Evolutionary conservation across 179 eudicot species (phyloP).

Genomic region (Corrigiola litoralis): DNA sequence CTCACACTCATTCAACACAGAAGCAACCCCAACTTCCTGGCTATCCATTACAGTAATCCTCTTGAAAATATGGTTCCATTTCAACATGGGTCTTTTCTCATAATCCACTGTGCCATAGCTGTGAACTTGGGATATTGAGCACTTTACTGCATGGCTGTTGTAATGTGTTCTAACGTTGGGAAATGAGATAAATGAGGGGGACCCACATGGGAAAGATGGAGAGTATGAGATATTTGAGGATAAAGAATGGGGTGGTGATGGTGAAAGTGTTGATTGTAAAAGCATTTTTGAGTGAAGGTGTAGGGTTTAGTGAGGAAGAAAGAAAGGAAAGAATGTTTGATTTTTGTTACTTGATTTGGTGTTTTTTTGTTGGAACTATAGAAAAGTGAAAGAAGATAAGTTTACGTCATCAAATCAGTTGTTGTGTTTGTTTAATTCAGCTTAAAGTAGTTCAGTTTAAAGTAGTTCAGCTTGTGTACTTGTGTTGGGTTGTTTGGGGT

Average conservation of each 20-base stretch:
- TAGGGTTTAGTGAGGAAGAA: neutral
- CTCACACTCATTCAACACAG: constrained; percentile 55
- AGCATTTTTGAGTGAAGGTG: constrained; percentile 35
- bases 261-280: constrained; percentile 44
- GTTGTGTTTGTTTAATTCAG: too few relatives aligned
- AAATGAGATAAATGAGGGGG: constrained; percentile 22
- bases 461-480: too few relatives aligned
- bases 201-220: constrained; percentile 37
- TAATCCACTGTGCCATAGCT: constrained; percentile 39
- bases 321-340: neutral
- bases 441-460: too few relatives aligned
- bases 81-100: constrained; percentile 35
- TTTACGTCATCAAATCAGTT: too few relatives aligned
- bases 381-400: constrained; percentile 4
- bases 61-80: constrained; percentile 54
- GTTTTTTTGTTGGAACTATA: neutral
- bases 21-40: constrained; percentile 40
- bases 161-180: constrained; percentile 11
- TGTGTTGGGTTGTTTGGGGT: too few relatives aligned
- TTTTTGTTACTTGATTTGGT: neutral
- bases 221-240: constrained; percentile 27
- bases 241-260: constrained; percentile 23
- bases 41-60: constrained; percentile 39
- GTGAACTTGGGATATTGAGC: constrained; percentile 39
- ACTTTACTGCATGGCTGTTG: constrained; percentile 18